Conservation (phyloP, 2,329 filamentous ascomycete genomes). For the Colletotrichum melonis region DNA sequence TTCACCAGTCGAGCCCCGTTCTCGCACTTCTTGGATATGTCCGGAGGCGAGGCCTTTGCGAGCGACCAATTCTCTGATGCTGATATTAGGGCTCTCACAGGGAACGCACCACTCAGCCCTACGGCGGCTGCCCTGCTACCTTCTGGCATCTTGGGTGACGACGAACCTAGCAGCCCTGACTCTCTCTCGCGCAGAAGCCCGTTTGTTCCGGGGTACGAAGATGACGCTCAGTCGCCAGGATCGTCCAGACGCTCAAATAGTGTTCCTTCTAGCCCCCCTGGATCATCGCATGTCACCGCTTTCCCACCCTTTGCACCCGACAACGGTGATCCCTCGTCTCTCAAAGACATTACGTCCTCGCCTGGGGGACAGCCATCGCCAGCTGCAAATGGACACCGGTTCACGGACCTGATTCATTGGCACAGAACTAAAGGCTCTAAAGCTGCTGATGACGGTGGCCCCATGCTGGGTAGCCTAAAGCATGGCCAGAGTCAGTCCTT, state of each 20-base stretch:
- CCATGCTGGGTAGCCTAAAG: slow-evolving; percentile 76
- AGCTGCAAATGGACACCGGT: slow-evolving; percentile 43
- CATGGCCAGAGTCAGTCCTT: slow-evolving; percentile 82
- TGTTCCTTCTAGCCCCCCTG: slow-evolving; percentile 71
- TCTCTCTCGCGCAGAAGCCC: slow-evolving; percentile 47
- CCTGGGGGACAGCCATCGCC: slow-evolving; percentile 48
- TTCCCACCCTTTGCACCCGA: slow-evolving; percentile 62
- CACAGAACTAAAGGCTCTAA: slow-evolving; percentile 73
- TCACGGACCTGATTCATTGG: slow-evolving; percentile 66
- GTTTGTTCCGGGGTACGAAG: slow-evolving; percentile 49
- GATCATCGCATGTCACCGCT: slow-evolving; percentile 68
- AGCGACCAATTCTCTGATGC: slow-evolving; percentile 66
- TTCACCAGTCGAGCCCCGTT: slow-evolving; percentile 64
- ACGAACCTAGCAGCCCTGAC: slow-evolving; percentile 63
- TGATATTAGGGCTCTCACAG: slow-evolving; percentile 69
- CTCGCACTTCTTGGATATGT: slow-evolving; percentile 62
- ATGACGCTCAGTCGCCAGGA: slow-evolving; percentile 69
- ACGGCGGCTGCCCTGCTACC: slow-evolving; percentile 80
- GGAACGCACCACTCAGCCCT: slow-evolving; percentile 79
- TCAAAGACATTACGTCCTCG: slow-evolving; percentile 52
- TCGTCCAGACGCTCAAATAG: slow-evolving; percentile 69
- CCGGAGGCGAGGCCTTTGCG: slow-evolving; percentile 45
- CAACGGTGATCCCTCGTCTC: slow-evolving; percentile 55
- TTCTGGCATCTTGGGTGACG: slow-evolving; percentile 73
- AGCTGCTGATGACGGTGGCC: slow-evolving; percentile 64